Conservation (phyloP, 163 green algal genomes). For the Scenedesmus sp. region DNA sequence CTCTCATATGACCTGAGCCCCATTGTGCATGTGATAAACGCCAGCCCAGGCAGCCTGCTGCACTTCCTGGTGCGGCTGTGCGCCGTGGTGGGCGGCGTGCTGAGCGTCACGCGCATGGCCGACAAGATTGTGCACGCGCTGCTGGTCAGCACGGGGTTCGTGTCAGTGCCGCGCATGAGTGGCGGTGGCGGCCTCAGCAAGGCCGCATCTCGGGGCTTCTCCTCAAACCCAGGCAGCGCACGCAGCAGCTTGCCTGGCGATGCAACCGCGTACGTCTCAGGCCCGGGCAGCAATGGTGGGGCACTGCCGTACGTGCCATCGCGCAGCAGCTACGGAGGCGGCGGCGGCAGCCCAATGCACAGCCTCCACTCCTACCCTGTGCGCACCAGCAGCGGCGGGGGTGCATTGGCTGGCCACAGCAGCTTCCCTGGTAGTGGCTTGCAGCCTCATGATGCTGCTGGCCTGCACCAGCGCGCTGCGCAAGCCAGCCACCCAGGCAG, state of each 20-base stretch:
- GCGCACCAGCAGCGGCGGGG: not conserved
- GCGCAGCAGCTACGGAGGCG: not conserved
- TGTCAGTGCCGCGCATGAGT: not conserved
- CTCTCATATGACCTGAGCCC: slow-evolving; percentile 94
- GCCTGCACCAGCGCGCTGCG: not conserved
- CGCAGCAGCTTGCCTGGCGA: slow-evolving; percentile 35
- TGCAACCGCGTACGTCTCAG: slow-evolving; percentile 21
- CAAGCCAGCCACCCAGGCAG: slow-evolving; percentile 5
- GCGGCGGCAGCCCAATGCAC: not conserved
- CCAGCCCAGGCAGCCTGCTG: slow-evolving; percentile 71
- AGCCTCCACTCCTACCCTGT: slow-evolving; percentile 8
- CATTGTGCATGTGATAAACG: slow-evolving; percentile 83
- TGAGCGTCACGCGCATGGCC: slow-evolving; percentile 75
- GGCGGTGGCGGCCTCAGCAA: not conserved
- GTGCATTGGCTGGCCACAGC: not conserved
- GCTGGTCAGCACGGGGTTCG: not conserved
- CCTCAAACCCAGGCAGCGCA: slow-evolving; percentile 6
- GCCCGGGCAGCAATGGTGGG: not conserved
- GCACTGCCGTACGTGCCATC: not conserved
- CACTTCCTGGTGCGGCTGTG: slow-evolving; percentile 87
- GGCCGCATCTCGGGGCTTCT: not conserved
- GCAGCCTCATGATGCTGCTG: not conserved
- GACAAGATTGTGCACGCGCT: slow-evolving; percentile 35
- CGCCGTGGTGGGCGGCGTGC: slow-evolving; percentile 88
- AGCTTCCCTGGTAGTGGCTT: not conserved